Evolutionary conservation across 2,329 filamentous ascomycete genomes (phyloP).

Genomic region (Sporothrix phasma): DNA sequence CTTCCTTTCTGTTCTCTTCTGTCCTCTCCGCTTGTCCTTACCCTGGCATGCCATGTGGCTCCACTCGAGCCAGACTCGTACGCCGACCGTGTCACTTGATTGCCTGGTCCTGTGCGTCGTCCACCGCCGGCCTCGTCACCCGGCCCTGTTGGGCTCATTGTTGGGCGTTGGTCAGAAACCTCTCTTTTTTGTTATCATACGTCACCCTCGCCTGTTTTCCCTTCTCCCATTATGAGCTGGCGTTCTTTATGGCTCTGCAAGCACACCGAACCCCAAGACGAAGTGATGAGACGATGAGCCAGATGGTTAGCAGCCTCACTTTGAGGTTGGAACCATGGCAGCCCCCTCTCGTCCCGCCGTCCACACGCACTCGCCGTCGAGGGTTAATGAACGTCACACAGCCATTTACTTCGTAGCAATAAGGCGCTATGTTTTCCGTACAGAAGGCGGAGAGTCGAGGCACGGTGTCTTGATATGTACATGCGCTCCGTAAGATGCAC

Average conservation of each 20-base stretch:
- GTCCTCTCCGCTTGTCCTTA: neutral
- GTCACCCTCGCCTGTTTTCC: neutral
- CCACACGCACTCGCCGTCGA: neutral
- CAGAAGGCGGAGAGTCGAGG: neutral
- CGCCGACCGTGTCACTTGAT: conserved; percentile 13
- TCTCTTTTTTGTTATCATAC: neutral
- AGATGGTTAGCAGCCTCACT: neutral
- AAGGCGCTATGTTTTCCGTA: neutral
- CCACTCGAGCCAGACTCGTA: conserved; percentile 6
- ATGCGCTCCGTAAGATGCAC: neutral
- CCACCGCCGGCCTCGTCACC: neutral
- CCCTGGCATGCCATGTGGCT: conserved; percentile 13
- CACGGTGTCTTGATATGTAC: neutral
- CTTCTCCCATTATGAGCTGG: neutral
- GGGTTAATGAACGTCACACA: neutral
- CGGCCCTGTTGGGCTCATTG: neutral
- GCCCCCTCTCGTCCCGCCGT: neutral
- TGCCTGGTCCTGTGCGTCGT: conserved; percentile 1
- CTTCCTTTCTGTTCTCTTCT: neutral
- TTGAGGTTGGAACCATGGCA: too few species aligned
- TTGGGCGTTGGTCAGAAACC: neutral
- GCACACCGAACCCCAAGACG: too few species aligned
- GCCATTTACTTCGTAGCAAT: neutral
- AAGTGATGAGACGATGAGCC: neutral
- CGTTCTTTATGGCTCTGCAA: neutral